These are phyloP conservation scores for Apophysomyces variabilis DNA, from an alignment of 371 early-diverging fungal genomes.

Conservation along the genomic window DNA sequence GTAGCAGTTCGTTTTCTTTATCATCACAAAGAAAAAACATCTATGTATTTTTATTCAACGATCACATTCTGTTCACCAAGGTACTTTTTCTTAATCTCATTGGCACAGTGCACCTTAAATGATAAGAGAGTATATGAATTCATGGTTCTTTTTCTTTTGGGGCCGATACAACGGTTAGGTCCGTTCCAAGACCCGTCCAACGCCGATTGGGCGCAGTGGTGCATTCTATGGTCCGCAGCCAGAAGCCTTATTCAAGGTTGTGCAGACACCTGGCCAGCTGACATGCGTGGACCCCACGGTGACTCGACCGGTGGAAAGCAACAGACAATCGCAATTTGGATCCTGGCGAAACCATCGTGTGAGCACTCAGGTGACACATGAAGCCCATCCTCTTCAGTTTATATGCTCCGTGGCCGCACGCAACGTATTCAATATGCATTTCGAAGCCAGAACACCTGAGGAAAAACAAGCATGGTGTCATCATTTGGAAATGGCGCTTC, in stretches of 20 bases:
- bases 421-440: conserved; percentile 27
- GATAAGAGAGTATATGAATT: background rate
- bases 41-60: conserved; percentile 51
- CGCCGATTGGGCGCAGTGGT: conserved; percentile 2
- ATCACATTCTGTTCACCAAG: conserved; percentile 44
- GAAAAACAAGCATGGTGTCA: conserved; percentile 39
- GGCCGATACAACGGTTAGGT: background rate
- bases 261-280: conserved; percentile 28
- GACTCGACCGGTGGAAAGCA: background rate
- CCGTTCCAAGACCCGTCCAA: conserved; percentile 8
- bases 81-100: conserved; percentile 17
- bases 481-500: conserved; percentile 27
- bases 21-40: conserved; percentile 20
- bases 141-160: no score
- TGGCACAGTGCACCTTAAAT: background rate
- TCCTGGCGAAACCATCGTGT: conserved; percentile 2
- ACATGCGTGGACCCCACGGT: conserved; percentile 31
- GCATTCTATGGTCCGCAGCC: conserved; percentile 28
- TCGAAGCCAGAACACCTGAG: conserved; percentile 32
- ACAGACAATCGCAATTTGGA: background rate
- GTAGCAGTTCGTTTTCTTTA: conserved; percentile 29
- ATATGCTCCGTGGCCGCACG: conserved; percentile 35
- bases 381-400: conserved; percentile 39
- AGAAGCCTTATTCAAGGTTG: conserved; percentile 28
- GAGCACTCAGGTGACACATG: background rate